A percentile compares a stretch with the other conserved stretches of the same genome.
These are phyloP conservation scores for Botrytis hyacinthi DNA, from an alignment of 2,329 filamentous ascomycete species.

Conservation along the genomic window DNA sequence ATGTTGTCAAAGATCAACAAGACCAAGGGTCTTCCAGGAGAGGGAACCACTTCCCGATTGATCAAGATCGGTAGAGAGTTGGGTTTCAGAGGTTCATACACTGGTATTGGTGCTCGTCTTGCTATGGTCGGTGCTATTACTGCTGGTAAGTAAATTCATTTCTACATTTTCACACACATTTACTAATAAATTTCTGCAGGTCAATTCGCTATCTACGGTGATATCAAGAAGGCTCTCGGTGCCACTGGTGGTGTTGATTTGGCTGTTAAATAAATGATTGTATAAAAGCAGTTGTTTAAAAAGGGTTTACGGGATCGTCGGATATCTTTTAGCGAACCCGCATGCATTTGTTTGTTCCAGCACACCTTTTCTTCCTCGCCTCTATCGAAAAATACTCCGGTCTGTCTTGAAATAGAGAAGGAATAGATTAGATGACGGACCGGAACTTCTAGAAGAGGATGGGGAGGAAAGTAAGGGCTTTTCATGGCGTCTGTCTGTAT, in stretches of 20 bases:
- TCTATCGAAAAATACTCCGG: not conserved
- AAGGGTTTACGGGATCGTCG: slow-evolving; percentile 10
- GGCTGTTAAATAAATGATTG: slow-evolving; percentile 46
- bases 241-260: slow-evolving; percentile 71
- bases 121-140: slow-evolving; percentile 21
- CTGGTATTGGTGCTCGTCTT: slow-evolving; percentile 72
- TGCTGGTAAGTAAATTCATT: slow-evolving; percentile 5
- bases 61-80: slow-evolving; percentile 89
- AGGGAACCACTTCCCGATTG: slow-evolving; percentile 75
- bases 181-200: slow-evolving; percentile 47
- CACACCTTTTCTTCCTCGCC: slow-evolving; percentile 3
- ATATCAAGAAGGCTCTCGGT: slow-evolving; percentile 66
- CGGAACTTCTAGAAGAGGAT: not conserved
- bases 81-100: slow-evolving; percentile 73
- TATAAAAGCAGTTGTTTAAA: slow-evolving; percentile 31
- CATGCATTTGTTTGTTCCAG: slow-evolving; percentile 12
- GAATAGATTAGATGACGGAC: slow-evolving; percentile 15
- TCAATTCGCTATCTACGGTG: slow-evolving; percentile 88
- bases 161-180: not conserved
- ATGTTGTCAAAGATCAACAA: slow-evolving; percentile 98
- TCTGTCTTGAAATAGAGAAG: slow-evolving; percentile 11
- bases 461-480: not conserved
- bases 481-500: slow-evolving; percentile 16
- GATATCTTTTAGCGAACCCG: slow-evolving; percentile 11
- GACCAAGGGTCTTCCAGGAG: slow-evolving; percentile 82